phyloP scores from a whole-genome alignment of 495 filamentous ascomycete species.

The Podospora pseudoanserina region DNA sequence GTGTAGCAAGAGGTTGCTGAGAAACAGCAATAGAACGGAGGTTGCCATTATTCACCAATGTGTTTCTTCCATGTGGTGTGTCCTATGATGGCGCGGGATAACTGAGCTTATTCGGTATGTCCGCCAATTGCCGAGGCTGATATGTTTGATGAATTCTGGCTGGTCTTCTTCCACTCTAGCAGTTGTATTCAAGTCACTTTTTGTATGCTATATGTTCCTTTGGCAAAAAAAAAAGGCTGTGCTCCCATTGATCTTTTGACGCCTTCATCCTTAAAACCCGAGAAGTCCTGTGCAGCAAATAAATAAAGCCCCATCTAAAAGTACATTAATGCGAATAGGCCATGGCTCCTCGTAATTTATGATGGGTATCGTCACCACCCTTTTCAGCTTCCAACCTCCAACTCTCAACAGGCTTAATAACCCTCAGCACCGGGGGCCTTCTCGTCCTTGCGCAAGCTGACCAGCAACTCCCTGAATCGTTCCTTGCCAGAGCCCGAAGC shows the following conservation, averaged over 20 bases:
- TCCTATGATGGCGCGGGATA: too few relatives aligned
- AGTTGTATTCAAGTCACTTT: too few relatives aligned
- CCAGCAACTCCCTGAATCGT: conserved; percentile 85
- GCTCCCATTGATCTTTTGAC: conserved; percentile 11
- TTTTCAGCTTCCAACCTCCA: not conserved
- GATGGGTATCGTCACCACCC: not conserved
- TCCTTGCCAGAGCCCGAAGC: conserved; percentile 87
- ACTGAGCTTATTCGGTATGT: too few relatives aligned
- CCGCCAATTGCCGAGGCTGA: too few relatives aligned
- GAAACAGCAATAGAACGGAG: conserved; percentile 9
- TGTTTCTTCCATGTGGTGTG: not conserved
- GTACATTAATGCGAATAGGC: conserved; percentile 18
- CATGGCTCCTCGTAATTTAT: not conserved
- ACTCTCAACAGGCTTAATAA: conserved; percentile 24
- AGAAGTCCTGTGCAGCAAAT: conserved; percentile 12
- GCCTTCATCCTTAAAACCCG: conserved; percentile 15
- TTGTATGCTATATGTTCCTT: not conserved
- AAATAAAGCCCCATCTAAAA: conserved; percentile 13
- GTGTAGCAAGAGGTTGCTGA: conserved; percentile 14
- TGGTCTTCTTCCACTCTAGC: too few relatives aligned
- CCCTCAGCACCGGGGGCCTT: conserved; percentile 83
- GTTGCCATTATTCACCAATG: not conserved
- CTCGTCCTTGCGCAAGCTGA: conserved; percentile 87
- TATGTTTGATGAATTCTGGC: too few relatives aligned
- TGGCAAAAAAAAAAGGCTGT: conserved; percentile 6